These are phyloP conservation scores for Colletotrichum orbiculare DNA, from an alignment of 2,329 filamentous ascomycete genomes.

Conservation along the genomic window DNA sequence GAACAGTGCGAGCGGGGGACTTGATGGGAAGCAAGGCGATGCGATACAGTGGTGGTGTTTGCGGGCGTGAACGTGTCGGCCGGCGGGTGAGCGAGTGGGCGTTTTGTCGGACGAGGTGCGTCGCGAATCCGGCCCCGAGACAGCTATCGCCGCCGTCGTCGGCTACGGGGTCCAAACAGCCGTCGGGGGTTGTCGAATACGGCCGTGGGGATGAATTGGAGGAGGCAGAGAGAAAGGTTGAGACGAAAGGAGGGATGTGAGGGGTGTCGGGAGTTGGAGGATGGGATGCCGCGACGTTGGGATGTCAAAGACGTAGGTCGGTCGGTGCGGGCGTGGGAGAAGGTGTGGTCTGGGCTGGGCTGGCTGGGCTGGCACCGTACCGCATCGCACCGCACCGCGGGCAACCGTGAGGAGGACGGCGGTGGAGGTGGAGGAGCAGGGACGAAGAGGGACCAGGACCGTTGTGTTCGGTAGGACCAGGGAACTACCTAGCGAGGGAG, in stretches of 20 bases:
- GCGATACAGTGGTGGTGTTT: background rate
- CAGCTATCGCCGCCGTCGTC: conserved; percentile 36
- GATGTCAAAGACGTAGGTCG: conserved; percentile 34
- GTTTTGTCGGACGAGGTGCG: conserved; percentile 13
- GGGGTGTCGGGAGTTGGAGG: conserved; percentile 25
- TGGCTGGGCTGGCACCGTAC: too few species aligned
- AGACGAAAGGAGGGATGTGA: background rate
- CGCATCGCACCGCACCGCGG: too few species aligned
- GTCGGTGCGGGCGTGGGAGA: conserved; percentile 4
- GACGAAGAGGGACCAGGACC: too few species aligned
- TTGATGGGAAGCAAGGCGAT: background rate
- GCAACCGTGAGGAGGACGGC: too few species aligned
- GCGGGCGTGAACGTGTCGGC: conserved; percentile 9
- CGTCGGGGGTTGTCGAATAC: conserved; percentile 9
- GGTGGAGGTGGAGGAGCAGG: too few species aligned
- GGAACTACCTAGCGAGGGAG: too few species aligned
- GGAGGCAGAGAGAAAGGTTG: conserved; percentile 7
- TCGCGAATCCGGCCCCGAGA: conserved; percentile 34
- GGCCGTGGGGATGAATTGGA: background rate
- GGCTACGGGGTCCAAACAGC: conserved; percentile 17
- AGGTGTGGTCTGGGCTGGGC: too few species aligned
- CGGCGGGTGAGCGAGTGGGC: background rate
- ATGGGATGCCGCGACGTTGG: conserved; percentile 29
- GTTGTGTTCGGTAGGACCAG: too few species aligned
- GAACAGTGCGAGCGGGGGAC: conserved; percentile 18